A percentile compares a stretch with the other conserved stretches of the same genome.
phyloP scores from a whole-genome alignment of 1,139 yeast species.

The Tardiomyces digboiensis region DNA sequence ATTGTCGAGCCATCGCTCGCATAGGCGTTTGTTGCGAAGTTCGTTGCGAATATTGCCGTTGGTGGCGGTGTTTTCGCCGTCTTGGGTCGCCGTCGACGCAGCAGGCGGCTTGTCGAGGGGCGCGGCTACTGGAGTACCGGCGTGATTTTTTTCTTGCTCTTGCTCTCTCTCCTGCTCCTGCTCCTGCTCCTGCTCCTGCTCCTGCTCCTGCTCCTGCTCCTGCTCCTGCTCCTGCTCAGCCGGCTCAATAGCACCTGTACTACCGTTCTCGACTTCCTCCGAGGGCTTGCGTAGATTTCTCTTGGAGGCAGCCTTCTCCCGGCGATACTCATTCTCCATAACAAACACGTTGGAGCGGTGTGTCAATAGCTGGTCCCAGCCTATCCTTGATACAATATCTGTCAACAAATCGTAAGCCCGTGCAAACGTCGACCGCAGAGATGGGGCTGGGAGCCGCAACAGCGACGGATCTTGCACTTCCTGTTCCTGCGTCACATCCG shows the following conservation, averaged over 20 bases:
- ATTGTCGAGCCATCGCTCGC: constrained; percentile 94
- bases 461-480: constrained; percentile 57
- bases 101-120: constrained; percentile 1
- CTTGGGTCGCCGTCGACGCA: background rate
- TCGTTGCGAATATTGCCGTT: background rate
- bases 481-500: constrained; percentile 48
- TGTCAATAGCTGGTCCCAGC: constrained; percentile 84
- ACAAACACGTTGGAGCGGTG: constrained; percentile 81
- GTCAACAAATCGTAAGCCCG: constrained; percentile 76
- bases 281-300: constrained; percentile 8
- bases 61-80: background rate
- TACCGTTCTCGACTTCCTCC: constrained; percentile 8
- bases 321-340: constrained; percentile 83
- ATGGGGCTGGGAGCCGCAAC: constrained; percentile 64
- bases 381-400: constrained; percentile 53
- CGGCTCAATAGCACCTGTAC: constrained; percentile 3
- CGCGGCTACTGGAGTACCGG: constrained; percentile 1
- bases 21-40: constrained; percentile 50
- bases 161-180: constrained; percentile 10
- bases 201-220: constrained; percentile 4
- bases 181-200: constrained; percentile 24
- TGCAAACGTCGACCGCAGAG: constrained; percentile 68
- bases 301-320: constrained; percentile 15
- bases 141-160: constrained; percentile 4
- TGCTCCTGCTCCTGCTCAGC: constrained; percentile 4